A percentile compares a stretch with the other conserved stretches of the same genome.
Evolutionary conservation across 345 rosid species (phyloP).

Genomic region (Cardamine occulta): DNA sequence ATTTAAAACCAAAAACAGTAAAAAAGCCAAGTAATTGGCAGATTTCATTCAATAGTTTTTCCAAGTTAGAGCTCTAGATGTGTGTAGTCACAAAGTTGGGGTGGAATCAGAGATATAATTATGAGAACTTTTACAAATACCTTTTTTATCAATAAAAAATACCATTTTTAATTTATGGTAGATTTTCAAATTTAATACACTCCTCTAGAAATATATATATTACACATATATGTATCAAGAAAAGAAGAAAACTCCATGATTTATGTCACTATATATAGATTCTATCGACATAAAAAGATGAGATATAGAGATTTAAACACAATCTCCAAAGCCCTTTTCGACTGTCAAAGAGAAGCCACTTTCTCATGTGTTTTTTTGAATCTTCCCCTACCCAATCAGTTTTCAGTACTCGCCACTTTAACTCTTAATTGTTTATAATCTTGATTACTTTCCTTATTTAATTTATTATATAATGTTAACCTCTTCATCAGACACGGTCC

Average conservation of each 20-base stretch:
- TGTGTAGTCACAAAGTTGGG: background rate
- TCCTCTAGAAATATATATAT: background rate
- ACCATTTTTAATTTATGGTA: background rate
- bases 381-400: conserved; percentile 44
- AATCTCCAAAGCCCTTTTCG: conserved; percentile 50
- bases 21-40: background rate
- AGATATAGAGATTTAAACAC: conserved; percentile 42
- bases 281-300: conserved; percentile 30
- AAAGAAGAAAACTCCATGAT: conserved; percentile 34
- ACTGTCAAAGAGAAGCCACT: conserved; percentile 46
- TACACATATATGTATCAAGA: conserved; percentile 4
- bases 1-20: background rate
- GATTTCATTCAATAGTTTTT: background rate
- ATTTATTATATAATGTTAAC: background rate
- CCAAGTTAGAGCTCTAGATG: background rate
- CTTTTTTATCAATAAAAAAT: too few species aligned
- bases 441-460: conserved; percentile 5
- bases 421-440: background rate
- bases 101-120: background rate
- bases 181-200: background rate
- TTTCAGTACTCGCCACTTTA: conserved; percentile 31
- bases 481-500: conserved; percentile 52
- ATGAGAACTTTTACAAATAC: too few species aligned
- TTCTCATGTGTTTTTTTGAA: conserved; percentile 45
- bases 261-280: conserved; percentile 36